A percentile compares a stretch with the other conserved stretches of the same genome.
Conservation (phyloP, 2,329 filamentous ascomycete genomes). For the Diaporthe sp. region DNA sequence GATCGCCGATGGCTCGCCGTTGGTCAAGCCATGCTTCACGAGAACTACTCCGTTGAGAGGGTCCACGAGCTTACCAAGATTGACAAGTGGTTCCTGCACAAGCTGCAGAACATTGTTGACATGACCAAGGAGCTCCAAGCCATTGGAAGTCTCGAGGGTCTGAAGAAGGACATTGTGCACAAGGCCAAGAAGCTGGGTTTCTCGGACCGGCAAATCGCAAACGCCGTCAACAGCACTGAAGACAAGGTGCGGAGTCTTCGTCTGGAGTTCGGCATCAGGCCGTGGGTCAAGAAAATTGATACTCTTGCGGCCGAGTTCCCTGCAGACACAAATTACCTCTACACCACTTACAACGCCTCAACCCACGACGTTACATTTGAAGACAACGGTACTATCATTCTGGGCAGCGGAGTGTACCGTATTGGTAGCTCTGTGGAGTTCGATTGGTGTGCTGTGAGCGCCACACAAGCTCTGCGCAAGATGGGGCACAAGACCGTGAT, state of each 20-base stretch:
- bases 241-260: constrained; percentile 89
- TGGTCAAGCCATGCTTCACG: constrained; percentile 97
- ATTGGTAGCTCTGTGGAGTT: constrained; percentile 99
- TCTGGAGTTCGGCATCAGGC: constrained; percentile 88
- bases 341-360: constrained; percentile 97
- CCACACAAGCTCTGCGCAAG: constrained; percentile 83
- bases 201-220: constrained; percentile 94
- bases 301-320: constrained; percentile 97
- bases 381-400: constrained; percentile 88
- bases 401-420: constrained; percentile 96
- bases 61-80: constrained; percentile 97
- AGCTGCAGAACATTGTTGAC: constrained; percentile 97
- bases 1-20: constrained; percentile 98
- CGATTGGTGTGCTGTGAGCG: constrained; percentile 97
- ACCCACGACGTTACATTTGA: constrained; percentile 95
- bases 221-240: constrained; percentile 87
- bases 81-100: constrained; percentile 99
- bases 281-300: constrained; percentile 99
- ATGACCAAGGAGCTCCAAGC: constrained; percentile 88
- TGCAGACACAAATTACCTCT: constrained; percentile 93
- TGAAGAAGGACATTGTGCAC: constrained; percentile 89
- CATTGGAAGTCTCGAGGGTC: constrained; percentile 82
- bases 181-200: constrained; percentile 98
- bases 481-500: constrained; percentile 98
- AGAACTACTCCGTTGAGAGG: constrained; percentile 92